phyloP scores from a whole-genome alignment of 2,329 filamentous ascomycete species.

The Venturia aucupariae region DNA sequence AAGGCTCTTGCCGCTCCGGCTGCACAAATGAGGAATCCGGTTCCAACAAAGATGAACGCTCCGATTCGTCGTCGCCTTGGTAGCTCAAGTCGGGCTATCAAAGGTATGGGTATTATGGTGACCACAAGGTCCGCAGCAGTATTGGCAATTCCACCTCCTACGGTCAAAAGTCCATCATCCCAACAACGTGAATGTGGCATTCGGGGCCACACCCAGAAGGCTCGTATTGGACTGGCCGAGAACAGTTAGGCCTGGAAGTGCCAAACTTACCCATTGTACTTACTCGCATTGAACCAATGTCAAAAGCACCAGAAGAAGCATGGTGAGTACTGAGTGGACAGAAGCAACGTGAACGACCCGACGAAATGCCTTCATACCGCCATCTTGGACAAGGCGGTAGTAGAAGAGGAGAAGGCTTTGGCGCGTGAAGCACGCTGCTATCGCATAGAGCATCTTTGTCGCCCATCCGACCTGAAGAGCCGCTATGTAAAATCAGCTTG shows the following conservation, averaged over 20 bases:
- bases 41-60: constrained; percentile 30
- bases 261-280: background rate
- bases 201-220: constrained; percentile 34
- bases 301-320: constrained; percentile 29
- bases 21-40: constrained; percentile 34
- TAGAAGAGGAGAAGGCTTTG: constrained; percentile 39
- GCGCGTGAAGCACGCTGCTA: constrained; percentile 34
- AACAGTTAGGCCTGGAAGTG: background rate
- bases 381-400: constrained; percentile 30
- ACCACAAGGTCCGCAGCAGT: constrained; percentile 34
- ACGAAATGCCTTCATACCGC: constrained; percentile 29
- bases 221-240: constrained; percentile 26
- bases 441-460: constrained; percentile 34
- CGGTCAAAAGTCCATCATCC: constrained; percentile 31
- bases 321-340: constrained; percentile 27
- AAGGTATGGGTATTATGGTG: constrained; percentile 35
- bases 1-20: constrained; percentile 35
- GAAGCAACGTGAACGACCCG: constrained; percentile 32
- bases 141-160: constrained; percentile 34
- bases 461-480: constrained; percentile 29
- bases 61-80: constrained; percentile 32
- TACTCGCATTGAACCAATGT: constrained; percentile 32
- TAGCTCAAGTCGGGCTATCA: constrained; percentile 35
- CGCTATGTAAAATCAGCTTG: background rate
- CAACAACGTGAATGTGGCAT: constrained; percentile 28